Evolutionary conservation across 169 alveolate species (phyloP), one percentile per base, ranked within the genome.

Genomic region (Plasmodium chabaudi): DNA sequence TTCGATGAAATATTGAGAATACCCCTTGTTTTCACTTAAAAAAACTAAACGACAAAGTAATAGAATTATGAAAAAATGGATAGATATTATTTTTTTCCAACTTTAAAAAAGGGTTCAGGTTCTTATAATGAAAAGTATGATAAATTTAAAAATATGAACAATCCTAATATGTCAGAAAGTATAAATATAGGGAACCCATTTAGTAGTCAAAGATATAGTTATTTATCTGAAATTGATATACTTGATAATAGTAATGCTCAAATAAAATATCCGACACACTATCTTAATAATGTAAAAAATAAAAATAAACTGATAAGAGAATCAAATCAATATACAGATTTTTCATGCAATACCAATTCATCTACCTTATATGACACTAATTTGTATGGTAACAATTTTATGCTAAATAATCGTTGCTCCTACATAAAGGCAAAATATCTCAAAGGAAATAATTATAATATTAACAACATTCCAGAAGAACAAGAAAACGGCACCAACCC

Each of bases 31-130:
- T 34, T 34, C 42, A 34, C 42, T 34, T 34, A 34, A 34, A 34
- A 34, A 34, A 34, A 34, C 42, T 34, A 1, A 34, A 34, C 5
- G 42, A 5, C 6, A 57, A 57, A 57, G 17, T 5, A 57, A 57
- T 15, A 57, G 34, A 23, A 82, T 70, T 67, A 51, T 67, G 72
- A 82, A 51, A 82, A 82, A 61, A 82, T 82, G 90, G 49, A 67
- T 9, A 34, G 42, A 23, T 56, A 82, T 82, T 82, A 42, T 13
- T 61, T 61, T 17, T 44, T 75, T 51, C 25, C 49, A 42, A 67
- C 19, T 61, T 46, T 82, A 63, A 67, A 71, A 47, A 71, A 82
- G 34, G 21, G 21, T 34, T 53, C 90, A 65, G 19, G n/a, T 82
- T 55, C 82, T 44, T 57, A 67, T 57, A 69, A n/a, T 47, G 63